phyloP scores from a whole-genome alignment of 176 grass and related monocot genomes.

The Metroxylon sagu region DNA sequence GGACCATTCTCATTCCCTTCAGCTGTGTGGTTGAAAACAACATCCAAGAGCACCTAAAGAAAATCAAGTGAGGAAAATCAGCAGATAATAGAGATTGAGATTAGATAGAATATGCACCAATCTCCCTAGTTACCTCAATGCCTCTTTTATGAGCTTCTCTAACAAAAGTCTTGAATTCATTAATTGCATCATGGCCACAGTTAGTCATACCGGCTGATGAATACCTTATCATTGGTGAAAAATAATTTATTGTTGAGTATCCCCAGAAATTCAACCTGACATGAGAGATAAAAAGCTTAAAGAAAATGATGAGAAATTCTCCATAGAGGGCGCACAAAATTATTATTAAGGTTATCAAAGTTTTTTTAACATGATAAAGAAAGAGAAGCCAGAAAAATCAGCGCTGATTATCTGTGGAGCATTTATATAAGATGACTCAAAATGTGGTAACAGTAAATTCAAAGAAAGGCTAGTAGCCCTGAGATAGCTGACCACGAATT shows the following conservation, averaged over 20 bases:
- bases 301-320: conserved; percentile 8
- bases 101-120: conserved; percentile 2
- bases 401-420: too few relatives aligned
- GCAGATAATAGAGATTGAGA: neutral
- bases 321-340: too few relatives aligned
- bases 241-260: conserved; percentile 87
- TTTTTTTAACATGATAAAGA: too few relatives aligned
- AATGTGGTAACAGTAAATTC: too few relatives aligned
- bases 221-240: conserved; percentile 95
- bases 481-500: too few relatives aligned
- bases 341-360: too few relatives aligned
- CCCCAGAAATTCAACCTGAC: conserved; percentile 94
- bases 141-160: conserved; percentile 86
- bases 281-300: conserved; percentile 14
- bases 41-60: conserved; percentile 78
- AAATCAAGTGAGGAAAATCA: neutral
- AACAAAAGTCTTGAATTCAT: conserved; percentile 85
- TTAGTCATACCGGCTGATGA: conserved; percentile 45
- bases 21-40: conserved; percentile 98
- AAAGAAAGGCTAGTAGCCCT: too few relatives aligned
- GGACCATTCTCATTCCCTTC: conserved; percentile 98
- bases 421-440: too few relatives aligned
- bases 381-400: too few relatives aligned
- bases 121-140: conserved; percentile 63
- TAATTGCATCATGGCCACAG: conserved; percentile 68